Evolutionary conservation across 345 rosid species (phyloP).

Genomic region (Gossypium ekmanianum): DNA sequence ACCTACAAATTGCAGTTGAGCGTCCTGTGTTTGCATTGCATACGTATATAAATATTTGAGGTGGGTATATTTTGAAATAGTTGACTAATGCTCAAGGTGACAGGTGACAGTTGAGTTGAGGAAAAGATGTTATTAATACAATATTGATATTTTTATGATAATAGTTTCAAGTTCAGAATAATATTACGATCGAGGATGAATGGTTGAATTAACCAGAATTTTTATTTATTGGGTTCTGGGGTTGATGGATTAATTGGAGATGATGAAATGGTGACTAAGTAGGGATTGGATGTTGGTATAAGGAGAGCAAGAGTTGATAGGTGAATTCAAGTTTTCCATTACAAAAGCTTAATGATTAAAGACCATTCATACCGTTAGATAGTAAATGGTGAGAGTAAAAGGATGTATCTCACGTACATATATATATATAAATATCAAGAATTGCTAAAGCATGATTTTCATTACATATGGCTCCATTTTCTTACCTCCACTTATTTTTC

Average conservation of each 20-base stretch:
- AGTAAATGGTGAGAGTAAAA: background rate
- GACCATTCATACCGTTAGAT: background rate
- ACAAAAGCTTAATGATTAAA: background rate
- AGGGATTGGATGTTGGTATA: background rate
- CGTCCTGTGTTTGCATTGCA: no score
- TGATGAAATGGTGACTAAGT: background rate
- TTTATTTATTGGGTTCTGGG: no score
- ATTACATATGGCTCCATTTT: background rate
- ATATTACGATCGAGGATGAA: no score
- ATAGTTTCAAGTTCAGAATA: no score
- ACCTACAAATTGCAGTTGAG: background rate
- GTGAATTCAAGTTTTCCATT: background rate
- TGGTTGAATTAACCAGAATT: no score
- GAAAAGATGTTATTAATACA: no score
- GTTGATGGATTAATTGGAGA: background rate
- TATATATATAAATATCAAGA: background rate
- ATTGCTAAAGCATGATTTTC: background rate
- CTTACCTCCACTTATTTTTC: background rate
- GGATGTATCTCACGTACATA: background rate
- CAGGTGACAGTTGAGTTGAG: no score
- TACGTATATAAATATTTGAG: no score
- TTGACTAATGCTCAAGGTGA: no score
- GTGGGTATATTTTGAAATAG: no score
- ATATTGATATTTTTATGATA: no score
- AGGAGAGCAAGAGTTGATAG: background rate